A percentile compares a stretch with the other conserved stretches of the same genome.
Evolutionary conservation across 495 filamentous ascomycete species (phyloP).

Genomic region (Penicillium ochrochloron): DNA sequence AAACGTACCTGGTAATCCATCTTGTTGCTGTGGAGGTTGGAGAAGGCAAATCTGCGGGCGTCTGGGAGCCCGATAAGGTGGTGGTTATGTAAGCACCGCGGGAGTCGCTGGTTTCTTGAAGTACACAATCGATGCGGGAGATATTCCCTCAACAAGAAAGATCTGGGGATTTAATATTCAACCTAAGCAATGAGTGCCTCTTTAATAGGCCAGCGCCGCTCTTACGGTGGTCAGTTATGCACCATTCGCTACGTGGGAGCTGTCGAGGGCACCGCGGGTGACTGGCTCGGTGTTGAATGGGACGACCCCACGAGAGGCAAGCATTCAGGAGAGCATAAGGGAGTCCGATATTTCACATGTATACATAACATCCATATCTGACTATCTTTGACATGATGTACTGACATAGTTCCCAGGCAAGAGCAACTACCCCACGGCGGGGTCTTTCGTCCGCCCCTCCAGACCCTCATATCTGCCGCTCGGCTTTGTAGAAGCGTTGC

Average conservation of each 20-base stretch:
- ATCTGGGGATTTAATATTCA: neutral
- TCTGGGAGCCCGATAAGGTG: neutral
- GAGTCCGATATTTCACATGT: constrained; percentile 86
- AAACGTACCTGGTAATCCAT: constrained; percentile 65
- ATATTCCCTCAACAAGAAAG: constrained; percentile 2
- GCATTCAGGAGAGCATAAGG: constrained; percentile 82
- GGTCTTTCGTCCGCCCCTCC: constrained; percentile 83
- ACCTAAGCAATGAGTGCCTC: constrained; percentile 17
- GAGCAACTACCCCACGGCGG: constrained; percentile 69
- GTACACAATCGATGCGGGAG: constrained; percentile 7
- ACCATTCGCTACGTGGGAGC: constrained; percentile 84
- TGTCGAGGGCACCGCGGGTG: constrained; percentile 74
- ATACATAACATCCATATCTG: constrained; percentile 13
- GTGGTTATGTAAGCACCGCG: constrained; percentile 37
- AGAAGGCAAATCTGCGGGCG: constrained; percentile 27
- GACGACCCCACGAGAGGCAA: constrained; percentile 85
- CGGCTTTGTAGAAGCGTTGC: constrained; percentile 79
- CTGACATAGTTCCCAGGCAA: constrained; percentile 53
- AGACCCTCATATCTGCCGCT: constrained; percentile 67
- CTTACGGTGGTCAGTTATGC: constrained; percentile 72
- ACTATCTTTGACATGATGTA: neutral
- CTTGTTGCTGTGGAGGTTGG: constrained; percentile 23
- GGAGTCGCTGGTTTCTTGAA: constrained; percentile 11
- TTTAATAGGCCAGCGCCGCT: constrained; percentile 64
- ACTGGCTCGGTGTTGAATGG: constrained; percentile 98